A percentile compares a stretch with the other conserved stretches of the same genome.
Evolutionary conservation across 345 rosid species (phyloP).

Genomic region (Reutealis trisperma): DNA sequence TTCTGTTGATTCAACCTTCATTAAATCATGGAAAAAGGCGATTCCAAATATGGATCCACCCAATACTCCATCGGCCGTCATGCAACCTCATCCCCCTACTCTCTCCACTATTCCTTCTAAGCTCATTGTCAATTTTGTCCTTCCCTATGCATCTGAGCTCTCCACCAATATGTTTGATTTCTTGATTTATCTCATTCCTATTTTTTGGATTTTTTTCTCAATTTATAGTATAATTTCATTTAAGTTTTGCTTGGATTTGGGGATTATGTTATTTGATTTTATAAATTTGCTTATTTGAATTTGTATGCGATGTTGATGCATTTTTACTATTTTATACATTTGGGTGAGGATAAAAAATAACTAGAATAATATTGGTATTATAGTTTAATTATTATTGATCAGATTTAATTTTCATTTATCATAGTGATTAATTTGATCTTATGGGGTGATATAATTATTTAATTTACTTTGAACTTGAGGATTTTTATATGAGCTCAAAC

Average conservation of each 20-base stretch:
- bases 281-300: neutral
- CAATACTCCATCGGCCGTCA: constrained; percentile 68
- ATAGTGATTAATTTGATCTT: neutral
- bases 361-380: neutral
- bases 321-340: neutral
- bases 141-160: constrained; percentile 44
- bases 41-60: constrained; percentile 78
- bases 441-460: neutral
- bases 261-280: constrained; percentile 1
- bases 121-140: constrained; percentile 85
- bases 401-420: neutral
- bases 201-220: too few relatives aligned
- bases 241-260: constrained; percentile 17
- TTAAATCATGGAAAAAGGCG: constrained; percentile 70
- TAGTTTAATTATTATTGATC: neutral
- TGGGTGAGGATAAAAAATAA: neutral
- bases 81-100: constrained; percentile 57
- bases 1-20: constrained; percentile 47
- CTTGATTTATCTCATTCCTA: too few relatives aligned
- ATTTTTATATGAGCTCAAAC: neutral
- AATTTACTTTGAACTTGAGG: neutral
- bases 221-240: too few relatives aligned
- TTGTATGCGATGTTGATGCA: neutral
- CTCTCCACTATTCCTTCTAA: constrained; percentile 69
- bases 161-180: constrained; percentile 26